Base-by-base conservation (phyloP, 106 monocot genomes). In the Ottelia alismoides region DNA sequence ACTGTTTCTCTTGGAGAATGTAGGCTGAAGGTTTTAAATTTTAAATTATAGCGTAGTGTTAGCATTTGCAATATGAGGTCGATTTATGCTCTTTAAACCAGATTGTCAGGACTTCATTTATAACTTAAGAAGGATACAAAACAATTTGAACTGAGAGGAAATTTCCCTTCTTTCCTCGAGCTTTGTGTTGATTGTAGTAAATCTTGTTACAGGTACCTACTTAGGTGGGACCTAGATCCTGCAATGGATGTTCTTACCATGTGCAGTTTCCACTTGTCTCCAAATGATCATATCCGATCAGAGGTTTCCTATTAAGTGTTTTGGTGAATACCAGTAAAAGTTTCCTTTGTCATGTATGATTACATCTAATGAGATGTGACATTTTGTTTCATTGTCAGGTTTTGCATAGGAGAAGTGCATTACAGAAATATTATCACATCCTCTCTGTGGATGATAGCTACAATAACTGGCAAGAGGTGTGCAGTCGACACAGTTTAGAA, bases 401-500 rank as follows among this genome's bases (percentile, higher is more conserved):
- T 48, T 65, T 75, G 56, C 75, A 77, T 45, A 85, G 51, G 73
- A 81, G 63, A 40, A 75, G 78, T 57, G 78, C 80, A 63, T 78
- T 96, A 55, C 74, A 81, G 65, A 75, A 81, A 60, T 96, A 88
- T 58, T 68, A 53, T 52, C 63, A 69, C 60, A 88, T 94, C 61
- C 64, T 94, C 56, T 67, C 29, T 59, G 83, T 82, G 31, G 93
- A 94, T 71, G 93, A 88, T 48, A 66, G 58, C 55, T 84, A 88
- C 47, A 70, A 25, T 45, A 75, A 65, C 66, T 94, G 93, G 93
- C 93, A 84, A 75, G 88, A 84, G 93, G 93, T 93, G 24, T 45
- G 2, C 12, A 47, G 19, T 57, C 0, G n/a, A n/a, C n/a, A n/a
- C n/a, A n/a, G n/a, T n/a, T n/a, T n/a, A n/a, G n/a, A n/a, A n/a